Conservation (phyloP, 2,329 filamentous ascomycete genomes). For the Cladosporium sp. region DNA sequence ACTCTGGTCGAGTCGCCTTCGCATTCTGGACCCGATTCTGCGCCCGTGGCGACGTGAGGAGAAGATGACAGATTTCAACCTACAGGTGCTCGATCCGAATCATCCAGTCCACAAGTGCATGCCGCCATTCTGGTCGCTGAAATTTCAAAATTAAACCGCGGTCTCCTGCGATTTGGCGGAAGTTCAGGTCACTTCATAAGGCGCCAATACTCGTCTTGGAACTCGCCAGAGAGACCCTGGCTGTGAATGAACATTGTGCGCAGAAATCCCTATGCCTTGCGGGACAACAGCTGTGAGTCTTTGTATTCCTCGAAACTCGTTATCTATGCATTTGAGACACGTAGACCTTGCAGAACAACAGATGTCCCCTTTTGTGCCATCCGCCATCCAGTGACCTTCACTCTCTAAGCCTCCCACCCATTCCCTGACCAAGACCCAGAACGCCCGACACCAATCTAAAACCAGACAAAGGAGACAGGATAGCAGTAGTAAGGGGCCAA, state of each 20-base stretch:
- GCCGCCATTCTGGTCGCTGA: too few relatives aligned
- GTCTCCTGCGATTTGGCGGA: too few relatives aligned
- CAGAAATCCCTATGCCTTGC: background rate
- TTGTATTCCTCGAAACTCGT: background rate
- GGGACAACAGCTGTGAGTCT: background rate
- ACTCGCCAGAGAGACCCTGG: background rate
- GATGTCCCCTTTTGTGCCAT: background rate
- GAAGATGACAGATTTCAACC: too few relatives aligned
- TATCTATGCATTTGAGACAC: background rate
- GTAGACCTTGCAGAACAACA: background rate
- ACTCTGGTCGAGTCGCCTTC: too few relatives aligned
- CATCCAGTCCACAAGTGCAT: too few relatives aligned
- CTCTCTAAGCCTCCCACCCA: background rate
- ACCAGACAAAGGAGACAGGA: background rate
- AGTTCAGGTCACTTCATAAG: too few relatives aligned
- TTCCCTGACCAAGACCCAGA: background rate
- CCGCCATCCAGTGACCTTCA: background rate
- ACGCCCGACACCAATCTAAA: background rate
- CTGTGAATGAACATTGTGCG: background rate
- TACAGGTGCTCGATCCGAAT: too few relatives aligned
- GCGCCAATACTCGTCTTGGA: background rate
- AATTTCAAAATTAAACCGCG: too few relatives aligned
- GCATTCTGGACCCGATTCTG: too few relatives aligned
- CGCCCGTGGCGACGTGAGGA: too few relatives aligned
- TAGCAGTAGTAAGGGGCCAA: background rate